Evolutionary conservation across 768 basidiomycete genomes (phyloP).

Genomic region (Macrocybe gigantea): DNA sequence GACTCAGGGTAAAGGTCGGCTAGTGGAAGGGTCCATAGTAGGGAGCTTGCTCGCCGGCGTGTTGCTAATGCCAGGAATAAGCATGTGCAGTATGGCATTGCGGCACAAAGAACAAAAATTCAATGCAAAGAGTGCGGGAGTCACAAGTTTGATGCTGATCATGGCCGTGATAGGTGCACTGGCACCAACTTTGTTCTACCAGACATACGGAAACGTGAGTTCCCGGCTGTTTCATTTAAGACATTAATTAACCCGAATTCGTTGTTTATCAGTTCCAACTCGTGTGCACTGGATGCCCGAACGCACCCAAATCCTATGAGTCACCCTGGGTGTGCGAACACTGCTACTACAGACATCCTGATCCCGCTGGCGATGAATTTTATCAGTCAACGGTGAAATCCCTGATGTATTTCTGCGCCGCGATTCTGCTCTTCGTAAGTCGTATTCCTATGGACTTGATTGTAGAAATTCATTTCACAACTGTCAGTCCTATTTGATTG

Average conservation of each 20-base stretch:
- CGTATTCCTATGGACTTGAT: not conserved
- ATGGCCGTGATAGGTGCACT: slow-evolving; percentile 99
- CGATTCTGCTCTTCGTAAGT: slow-evolving; percentile 83
- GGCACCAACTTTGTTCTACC: slow-evolving; percentile 95
- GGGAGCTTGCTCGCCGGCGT: slow-evolving; percentile 95
- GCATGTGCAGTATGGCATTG: slow-evolving; percentile 90
- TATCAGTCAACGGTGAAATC: slow-evolving; percentile 93
- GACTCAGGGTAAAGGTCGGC: slow-evolving; percentile 83
- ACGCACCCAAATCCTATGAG: slow-evolving; percentile 30
- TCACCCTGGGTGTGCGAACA: slow-evolving; percentile 82
- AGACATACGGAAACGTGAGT: slow-evolving; percentile 94
- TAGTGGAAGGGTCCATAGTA: slow-evolving; percentile 96
- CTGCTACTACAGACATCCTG: slow-evolving; percentile 93
- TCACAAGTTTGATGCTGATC: slow-evolving; percentile 98
- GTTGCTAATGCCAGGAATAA: slow-evolving; percentile 92
- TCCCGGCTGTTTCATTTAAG: slow-evolving; percentile 4
- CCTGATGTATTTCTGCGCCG: slow-evolving; percentile 96
- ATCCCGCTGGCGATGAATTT: slow-evolving; percentile 91
- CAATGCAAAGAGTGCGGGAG: slow-evolving; percentile 98
- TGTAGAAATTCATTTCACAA: not conserved
- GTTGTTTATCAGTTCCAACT: slow-evolving; percentile 67
- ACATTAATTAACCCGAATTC: slow-evolving; percentile 5
- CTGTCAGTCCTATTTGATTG: slow-evolving; percentile 86
- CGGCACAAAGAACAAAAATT: slow-evolving; percentile 94
- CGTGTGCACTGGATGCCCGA: slow-evolving; percentile 77